Percentiles rank a stretch among this genome's conserved stretches.
Evolutionary conservation across 148 eudicot species (phyloP).

Genomic region (Rhododendron kiyosumense): DNA sequence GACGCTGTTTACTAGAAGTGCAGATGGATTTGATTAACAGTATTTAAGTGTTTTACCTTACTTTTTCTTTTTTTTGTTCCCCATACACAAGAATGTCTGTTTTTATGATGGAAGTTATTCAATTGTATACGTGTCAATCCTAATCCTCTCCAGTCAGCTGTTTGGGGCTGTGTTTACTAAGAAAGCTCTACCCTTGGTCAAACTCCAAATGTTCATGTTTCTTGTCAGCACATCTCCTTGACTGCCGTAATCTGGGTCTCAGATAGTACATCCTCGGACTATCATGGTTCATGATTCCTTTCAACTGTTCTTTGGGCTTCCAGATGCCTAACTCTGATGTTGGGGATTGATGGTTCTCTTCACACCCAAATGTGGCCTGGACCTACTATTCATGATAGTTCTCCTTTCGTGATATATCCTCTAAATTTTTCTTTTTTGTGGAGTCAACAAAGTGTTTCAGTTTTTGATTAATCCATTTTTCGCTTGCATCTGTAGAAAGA

Average conservation of each 20-base stretch:
- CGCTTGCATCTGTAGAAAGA: slow-evolving; percentile 37
- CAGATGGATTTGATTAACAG: not conserved
- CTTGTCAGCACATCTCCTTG: not conserved
- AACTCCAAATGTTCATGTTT: not conserved
- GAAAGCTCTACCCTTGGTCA: not conserved
- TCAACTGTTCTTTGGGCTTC: not conserved
- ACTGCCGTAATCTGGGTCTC: not conserved
- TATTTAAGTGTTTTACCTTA: not conserved
- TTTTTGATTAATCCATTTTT: not conserved
- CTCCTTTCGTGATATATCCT: not conserved
- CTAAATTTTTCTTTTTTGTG: not conserved
- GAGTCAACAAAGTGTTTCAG: not conserved
- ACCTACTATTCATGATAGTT: not conserved
- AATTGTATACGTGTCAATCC: not conserved
- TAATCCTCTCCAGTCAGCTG: not conserved
- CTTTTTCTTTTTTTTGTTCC: not conserved
- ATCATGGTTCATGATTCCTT: not conserved
- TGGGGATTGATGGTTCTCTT: not conserved
- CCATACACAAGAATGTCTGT: not conserved
- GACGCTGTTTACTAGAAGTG: not conserved
- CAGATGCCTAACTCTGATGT: not conserved
- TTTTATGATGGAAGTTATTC: not conserved
- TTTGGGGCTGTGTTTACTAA: not conserved
- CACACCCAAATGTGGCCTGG: not conserved
- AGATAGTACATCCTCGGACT: not conserved